Evolutionary conservation across 2,329 filamentous ascomycete species (phyloP).

Genomic region (Emmonsiellopsis sp.): DNA sequence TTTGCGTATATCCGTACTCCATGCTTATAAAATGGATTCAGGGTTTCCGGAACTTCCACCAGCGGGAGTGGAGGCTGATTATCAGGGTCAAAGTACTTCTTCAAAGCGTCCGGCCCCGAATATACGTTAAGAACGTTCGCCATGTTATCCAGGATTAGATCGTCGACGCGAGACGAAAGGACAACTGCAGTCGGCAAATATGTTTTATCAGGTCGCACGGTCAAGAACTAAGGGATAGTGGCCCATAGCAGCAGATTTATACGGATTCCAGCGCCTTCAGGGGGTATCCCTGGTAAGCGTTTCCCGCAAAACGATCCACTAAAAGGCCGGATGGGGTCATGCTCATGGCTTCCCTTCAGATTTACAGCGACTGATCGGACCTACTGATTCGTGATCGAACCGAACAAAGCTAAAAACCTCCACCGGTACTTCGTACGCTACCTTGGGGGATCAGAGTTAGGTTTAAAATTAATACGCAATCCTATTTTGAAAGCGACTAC

Average conservation of each 20-base stretch:
- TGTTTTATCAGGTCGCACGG: neutral
- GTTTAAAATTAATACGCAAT: no score
- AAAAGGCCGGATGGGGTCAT: no score
- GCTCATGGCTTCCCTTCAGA: neutral
- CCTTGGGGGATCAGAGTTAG: no score
- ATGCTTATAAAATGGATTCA: slow-evolving; percentile 51
- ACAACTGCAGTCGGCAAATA: neutral
- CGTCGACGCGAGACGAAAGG: neutral
- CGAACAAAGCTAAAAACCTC: neutral
- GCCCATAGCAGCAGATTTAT: no score
- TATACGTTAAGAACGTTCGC: slow-evolving; percentile 46
- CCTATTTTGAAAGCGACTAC: no score
- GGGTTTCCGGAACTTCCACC: slow-evolving; percentile 48
- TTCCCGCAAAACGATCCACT: no score
- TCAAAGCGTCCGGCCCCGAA: slow-evolving; percentile 48
- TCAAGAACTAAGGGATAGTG: no score
- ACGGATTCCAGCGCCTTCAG: no score
- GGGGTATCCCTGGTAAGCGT: no score
- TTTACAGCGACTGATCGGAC: neutral
- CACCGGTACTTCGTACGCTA: no score
- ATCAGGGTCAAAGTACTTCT: slow-evolving; percentile 53
- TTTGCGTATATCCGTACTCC: slow-evolving; percentile 57
- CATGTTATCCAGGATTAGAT: slow-evolving; percentile 10
- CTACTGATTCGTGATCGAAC: no score
- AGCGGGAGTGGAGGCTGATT: slow-evolving; percentile 49